Conservation (phyloP, 768 basidiomycete genomes). For the Filobasidium wieringae region DNA sequence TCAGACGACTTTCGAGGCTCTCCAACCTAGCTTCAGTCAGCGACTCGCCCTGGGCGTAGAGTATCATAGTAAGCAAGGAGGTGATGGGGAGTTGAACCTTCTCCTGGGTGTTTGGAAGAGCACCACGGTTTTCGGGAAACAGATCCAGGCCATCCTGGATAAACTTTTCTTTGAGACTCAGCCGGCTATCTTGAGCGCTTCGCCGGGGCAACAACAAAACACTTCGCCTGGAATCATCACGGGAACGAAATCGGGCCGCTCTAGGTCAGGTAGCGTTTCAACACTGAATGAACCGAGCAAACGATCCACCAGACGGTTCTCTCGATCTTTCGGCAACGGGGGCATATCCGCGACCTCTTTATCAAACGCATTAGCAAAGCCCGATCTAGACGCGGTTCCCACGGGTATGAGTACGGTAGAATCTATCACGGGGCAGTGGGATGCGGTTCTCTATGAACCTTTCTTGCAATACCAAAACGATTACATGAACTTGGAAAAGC, state of each 20-base stretch:
- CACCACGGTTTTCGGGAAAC: conserved; percentile 71
- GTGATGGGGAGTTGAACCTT: neutral
- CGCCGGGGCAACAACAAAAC: neutral
- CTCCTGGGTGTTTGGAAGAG: conserved; percentile 59
- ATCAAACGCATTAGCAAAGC: neutral
- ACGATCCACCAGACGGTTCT: conserved; percentile 14
- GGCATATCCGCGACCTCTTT: conserved; percentile 3
- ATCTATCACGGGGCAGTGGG: conserved; percentile 47
- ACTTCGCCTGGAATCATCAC: neutral
- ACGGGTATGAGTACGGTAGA: neutral
- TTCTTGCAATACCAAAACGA: conserved; percentile 84
- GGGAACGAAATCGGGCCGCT: neutral
- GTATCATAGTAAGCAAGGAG: conserved; percentile 51
- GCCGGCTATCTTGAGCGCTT: neutral
- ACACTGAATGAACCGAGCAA: neutral
- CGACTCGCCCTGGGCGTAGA: conserved; percentile 61
- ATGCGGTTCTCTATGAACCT: conserved; percentile 81
- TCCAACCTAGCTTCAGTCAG: conserved; percentile 71
- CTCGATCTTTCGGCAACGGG: conserved; percentile 11
- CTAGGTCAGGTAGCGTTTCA: conserved; percentile 6
- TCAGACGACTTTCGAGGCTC: conserved; percentile 61
- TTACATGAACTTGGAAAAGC: conserved; percentile 60
- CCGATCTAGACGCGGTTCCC: neutral
- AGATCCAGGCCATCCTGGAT: conserved; percentile 56
- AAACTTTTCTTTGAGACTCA: neutral